phyloP scores from a whole-genome alignment of 306 rosid genomes.

The Urtica urens region DNA sequence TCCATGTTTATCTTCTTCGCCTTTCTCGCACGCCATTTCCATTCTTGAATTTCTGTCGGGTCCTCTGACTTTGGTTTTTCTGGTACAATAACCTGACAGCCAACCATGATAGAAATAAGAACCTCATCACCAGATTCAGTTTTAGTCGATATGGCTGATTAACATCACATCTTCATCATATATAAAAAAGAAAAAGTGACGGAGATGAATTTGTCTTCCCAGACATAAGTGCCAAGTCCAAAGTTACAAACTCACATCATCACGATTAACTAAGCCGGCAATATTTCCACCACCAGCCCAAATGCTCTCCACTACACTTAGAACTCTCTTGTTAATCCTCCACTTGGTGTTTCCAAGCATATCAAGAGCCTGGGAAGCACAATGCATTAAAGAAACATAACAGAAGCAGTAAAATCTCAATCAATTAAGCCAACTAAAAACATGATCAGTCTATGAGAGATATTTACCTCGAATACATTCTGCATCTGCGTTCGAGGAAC shows the following conservation, averaged over 20 bases:
- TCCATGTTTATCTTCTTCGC: slow-evolving; percentile 71
- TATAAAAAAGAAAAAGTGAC: too few species aligned
- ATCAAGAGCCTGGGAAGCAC: slow-evolving; percentile 55
- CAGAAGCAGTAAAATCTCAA: neutral
- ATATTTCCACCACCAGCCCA: slow-evolving; percentile 77
- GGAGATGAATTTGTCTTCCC: neutral
- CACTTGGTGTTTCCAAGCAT: slow-evolving; percentile 78
- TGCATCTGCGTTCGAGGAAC: slow-evolving; percentile 49
- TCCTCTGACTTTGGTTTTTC: slow-evolving; percentile 52
- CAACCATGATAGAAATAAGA: too few species aligned
- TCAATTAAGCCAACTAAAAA: too few species aligned
- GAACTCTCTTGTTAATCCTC: slow-evolving; percentile 63
- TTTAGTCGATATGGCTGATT: too few species aligned
- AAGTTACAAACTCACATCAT: slow-evolving; percentile 54
- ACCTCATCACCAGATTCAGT: too few species aligned
- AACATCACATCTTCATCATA: too few species aligned
- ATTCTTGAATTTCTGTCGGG: slow-evolving; percentile 56
- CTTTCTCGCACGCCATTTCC: slow-evolving; percentile 65
- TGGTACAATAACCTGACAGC: slow-evolving; percentile 62
- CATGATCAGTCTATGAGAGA: too few species aligned
- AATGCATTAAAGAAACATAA: neutral
- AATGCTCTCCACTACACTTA: slow-evolving; percentile 58
- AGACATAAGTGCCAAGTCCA: slow-evolving; percentile 11
- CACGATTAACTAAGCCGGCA: slow-evolving; percentile 70
- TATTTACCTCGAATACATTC: slow-evolving; percentile 59